Base-by-base conservation (phyloP, 164 flowering plant genomes). In the Stephania japonica region DNA sequence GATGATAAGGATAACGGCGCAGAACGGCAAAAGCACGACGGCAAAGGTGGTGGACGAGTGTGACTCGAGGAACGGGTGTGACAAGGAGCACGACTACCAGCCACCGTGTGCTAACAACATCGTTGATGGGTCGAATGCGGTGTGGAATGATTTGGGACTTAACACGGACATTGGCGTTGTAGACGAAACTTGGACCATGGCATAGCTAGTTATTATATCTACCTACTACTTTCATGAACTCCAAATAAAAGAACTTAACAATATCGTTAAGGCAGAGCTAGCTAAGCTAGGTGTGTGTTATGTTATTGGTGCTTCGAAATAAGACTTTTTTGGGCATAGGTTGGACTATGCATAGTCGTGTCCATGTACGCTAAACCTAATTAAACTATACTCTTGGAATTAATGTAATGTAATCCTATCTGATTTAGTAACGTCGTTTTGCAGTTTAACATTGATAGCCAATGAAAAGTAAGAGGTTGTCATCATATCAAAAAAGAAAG, bases 21-120 rank as follows among this genome's bases (percentile, higher is more conserved):
- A 64, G 5, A 64, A 64, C 7, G 67, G 67, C 1, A 64, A 38
- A 38, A 64, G 38, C 41, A 64, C 67, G 41, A 64, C 67, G 32
- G 67, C 67, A 12, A 64, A 64, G 67, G 67, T 64, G 18, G 67
- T 64, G 10, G 67, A 64, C 41, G 67, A 64, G 67, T 64, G 67
- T 26, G 67, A 64, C 67, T 64, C 67, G 18, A 64, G 67, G 67
- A 12, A 9, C 7, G 67, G 67, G 67, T 64, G 67, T 6, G 67
- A 64, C 67, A 16, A 1, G 4, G 67, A 64, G 67, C 67, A 64
- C 13, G 67, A 0, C 11, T 64, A 6, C 67, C 67, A 6, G 6
- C 38, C 38, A 11, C 67, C 67, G 19, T 64, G 67, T 16, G 42
- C 0, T 12, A 64, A 64, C 32, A 64, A 64, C 67, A 23, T 64